Conservation (phyloP, 2,329 filamentous ascomycete genomes). For the Fusarium humuli region DNA sequence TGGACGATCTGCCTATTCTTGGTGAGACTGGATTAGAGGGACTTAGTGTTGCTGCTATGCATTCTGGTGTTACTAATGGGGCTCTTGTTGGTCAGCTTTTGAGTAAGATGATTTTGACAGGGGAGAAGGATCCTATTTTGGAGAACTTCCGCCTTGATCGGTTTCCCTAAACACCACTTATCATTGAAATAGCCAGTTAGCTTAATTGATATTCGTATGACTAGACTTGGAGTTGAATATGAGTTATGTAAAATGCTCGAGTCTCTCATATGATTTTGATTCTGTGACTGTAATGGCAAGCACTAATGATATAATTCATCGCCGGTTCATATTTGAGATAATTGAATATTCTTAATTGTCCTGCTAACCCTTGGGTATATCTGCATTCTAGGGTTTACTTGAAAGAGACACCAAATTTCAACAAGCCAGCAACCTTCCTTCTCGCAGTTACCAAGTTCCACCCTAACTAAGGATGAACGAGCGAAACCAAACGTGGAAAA, state of each 20-base stretch:
- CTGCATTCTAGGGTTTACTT: not conserved
- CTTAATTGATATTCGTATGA: not conserved
- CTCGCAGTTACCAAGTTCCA: not conserved
- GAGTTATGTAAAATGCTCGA: no score
- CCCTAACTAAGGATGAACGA: constrained; percentile 22
- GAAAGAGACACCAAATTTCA: not conserved
- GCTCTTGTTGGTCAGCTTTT: constrained; percentile 32
- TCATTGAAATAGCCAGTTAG: fast-evolving
- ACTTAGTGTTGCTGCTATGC: constrained; percentile 31
- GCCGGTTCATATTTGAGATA: not conserved
- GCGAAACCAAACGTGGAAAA: constrained; percentile 40
- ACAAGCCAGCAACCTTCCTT: not conserved
- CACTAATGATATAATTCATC: not conserved
- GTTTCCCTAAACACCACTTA: not conserved
- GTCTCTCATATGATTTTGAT: not conserved
- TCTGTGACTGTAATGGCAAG: fast-evolving
- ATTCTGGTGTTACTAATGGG: constrained; percentile 36
- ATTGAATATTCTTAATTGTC: not conserved
- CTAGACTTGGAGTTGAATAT: not conserved
- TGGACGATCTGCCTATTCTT: constrained; percentile 31
- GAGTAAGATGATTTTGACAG: constrained; percentile 18
- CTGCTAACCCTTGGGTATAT: not conserved
- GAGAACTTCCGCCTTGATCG: not conserved
- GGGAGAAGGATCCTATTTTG: not conserved
- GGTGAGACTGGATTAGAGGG: constrained; percentile 22